Conservation (phyloP, 2,329 filamentous ascomycete species). For the Rhynchosporium agropyri region DNA sequence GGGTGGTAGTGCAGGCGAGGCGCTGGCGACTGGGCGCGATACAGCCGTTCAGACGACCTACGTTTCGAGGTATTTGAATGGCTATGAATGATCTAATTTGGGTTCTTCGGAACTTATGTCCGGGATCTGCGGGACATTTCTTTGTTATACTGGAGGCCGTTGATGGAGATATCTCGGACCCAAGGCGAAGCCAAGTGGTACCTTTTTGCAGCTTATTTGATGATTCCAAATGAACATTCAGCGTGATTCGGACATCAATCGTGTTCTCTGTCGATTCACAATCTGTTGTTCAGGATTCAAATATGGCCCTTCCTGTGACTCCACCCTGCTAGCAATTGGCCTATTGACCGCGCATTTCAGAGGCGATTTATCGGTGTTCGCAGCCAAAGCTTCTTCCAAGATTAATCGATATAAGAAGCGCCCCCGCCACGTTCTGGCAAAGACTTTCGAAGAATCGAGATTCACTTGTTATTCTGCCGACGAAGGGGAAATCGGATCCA, state of each 20-base stretch:
- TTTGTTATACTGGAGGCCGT: not conserved
- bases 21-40: not conserved
- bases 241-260: too few species aligned
- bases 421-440: not conserved
- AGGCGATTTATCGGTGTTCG: not conserved
- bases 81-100: not conserved
- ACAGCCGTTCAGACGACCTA: constrained; percentile 9
- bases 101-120: not conserved
- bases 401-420: not conserved
- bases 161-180: not conserved
- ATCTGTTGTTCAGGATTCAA: too few species aligned
- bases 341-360: constrained; percentile 1
- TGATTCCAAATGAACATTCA: not conserved
- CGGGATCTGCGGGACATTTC: not conserved
- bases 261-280: too few species aligned
- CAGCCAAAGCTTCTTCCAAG: not conserved
- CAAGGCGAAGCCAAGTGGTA: not conserved
- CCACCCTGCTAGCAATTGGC: not conserved
- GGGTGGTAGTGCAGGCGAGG: not conserved
- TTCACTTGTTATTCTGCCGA: not conserved
- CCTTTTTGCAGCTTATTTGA: not conserved
- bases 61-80: constrained; percentile 21
- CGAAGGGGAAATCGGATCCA: not conserved
- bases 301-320: not conserved
- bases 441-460: too few species aligned